phyloP scores from a whole-genome alignment of 257 asterid species.

The Solanum bukasovii region DNA sequence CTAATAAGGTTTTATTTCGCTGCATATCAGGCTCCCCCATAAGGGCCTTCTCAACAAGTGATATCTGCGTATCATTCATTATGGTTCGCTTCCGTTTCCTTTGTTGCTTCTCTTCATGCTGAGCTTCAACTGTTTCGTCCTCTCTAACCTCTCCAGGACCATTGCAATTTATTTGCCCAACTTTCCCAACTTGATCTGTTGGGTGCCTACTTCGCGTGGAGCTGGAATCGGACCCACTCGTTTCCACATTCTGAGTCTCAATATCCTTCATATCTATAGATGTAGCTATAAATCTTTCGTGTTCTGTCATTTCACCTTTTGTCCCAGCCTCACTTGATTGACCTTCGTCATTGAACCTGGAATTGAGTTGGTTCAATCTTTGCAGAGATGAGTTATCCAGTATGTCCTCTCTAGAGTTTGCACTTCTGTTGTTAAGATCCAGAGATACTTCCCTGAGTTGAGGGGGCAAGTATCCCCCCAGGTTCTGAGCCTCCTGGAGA shows the following conservation, averaged over 20 bases:
- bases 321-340: conserved; percentile 26
- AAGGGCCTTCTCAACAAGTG: conserved; percentile 70
- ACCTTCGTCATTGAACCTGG: conserved; percentile 23
- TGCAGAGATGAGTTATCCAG: conserved; percentile 21
- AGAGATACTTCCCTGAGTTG: conserved; percentile 23
- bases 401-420: conserved; percentile 19
- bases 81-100: conserved; percentile 86
- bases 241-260: conserved; percentile 45
- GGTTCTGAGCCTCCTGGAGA: conserved; percentile 42
- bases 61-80: conserved; percentile 82
- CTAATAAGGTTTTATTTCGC: conserved; percentile 52
- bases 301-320: conserved; percentile 16
- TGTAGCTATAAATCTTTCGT: conserved; percentile 20
- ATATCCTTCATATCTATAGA: conserved; percentile 20
- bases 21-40: conserved; percentile 85
- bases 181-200: conserved; percentile 27
- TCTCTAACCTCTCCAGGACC: conserved; percentile 39
- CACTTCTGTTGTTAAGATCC: conserved; percentile 23
- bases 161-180: conserved; percentile 40
- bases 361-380: conserved; percentile 24
- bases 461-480: conserved; percentile 29
- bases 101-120: conserved; percentile 69
- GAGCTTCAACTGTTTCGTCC: conserved; percentile 58
- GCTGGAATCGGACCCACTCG: conserved; percentile 79
- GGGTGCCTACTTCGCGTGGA: conserved; percentile 52